A percentile compares a stretch with the other conserved stretches of the same genome.
Conservation (phyloP, 2,329 filamentous ascomycete genomes). For the Colletotrichum noveboracense region DNA sequence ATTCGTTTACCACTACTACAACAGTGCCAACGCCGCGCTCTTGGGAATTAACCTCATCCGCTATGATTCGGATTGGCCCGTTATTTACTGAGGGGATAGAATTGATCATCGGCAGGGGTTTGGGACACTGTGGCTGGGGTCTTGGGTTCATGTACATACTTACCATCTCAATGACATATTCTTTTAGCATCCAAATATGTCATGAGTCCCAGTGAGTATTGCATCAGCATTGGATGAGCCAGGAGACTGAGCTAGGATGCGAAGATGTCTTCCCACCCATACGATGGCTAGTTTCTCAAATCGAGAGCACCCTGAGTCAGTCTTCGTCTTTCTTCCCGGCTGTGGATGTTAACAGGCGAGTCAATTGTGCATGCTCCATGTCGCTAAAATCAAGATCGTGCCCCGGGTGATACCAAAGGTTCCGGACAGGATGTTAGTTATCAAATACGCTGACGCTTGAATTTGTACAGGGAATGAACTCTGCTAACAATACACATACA, state of each 20-base stretch:
- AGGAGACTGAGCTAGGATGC: not conserved
- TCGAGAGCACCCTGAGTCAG: not conserved
- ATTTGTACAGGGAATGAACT: not conserved
- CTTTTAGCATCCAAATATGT: not conserved
- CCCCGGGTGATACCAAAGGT: rapidly evolving
- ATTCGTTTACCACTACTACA: conserved; percentile 36
- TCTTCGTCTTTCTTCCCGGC: not conserved
- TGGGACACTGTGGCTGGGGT: not conserved
- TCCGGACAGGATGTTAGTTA: not conserved
- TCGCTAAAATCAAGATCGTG: not conserved
- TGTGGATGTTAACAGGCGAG: not conserved
- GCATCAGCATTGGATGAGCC: not conserved
- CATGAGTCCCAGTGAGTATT: not conserved
- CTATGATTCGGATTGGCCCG: conserved; percentile 34
- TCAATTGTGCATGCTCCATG: not conserved
- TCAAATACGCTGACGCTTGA: not conserved
- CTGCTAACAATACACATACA: not conserved
- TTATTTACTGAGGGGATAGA: conserved; percentile 26
- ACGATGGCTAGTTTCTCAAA: rapidly evolving
- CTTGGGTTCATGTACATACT: not conserved
- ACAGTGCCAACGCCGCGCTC: conserved; percentile 25
- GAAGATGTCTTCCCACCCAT: not conserved
- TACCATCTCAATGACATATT: not conserved
- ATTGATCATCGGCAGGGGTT: not conserved
- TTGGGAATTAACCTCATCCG: conserved; percentile 35